Base-by-base conservation (phyloP, 768 basidiomycete species). In the Suillus lakei region DNA sequence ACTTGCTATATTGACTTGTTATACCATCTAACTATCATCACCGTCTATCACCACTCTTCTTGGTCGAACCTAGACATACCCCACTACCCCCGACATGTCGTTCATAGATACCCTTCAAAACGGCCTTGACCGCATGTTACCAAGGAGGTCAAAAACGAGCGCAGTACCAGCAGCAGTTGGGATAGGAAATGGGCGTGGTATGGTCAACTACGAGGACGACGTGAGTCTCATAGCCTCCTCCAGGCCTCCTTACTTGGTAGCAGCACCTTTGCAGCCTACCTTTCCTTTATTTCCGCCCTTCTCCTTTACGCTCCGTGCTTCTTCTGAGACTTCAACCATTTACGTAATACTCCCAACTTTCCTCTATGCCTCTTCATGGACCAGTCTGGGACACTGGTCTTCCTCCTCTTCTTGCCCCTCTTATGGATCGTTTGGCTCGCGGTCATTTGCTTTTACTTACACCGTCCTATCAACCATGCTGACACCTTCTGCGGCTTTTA, bases 401-500 rank as follows among this genome's bases (percentile, higher is more conserved):
- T 91, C 62, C 82, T 91, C 67, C 84, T 90, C 68, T 81, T 90
- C 73, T 76, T 91, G 30, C 91, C 90, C n/a, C 60, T 88, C 43
- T 74, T 88, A 65, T 91, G 84, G 84, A 78, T 86, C 54, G 66
- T 88, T 70, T 91, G 88, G 88, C 84, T 91, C 70, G 89, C 88
- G 89, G 91, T 92, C 74, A 69, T 77, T 48, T 68, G 48, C 55
- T 1, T 70, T 69, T 1, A 61, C 5, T 69, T 21, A 13, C 21
- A 10, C 13, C 32, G 15, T 71, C 65, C 75, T 55, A 32, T 38
- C 66, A 64, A 32, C 4, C 46, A 54, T 61, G 48, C 64, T 72
- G 67, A 72, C 70, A 53, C 70, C 64, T 65, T 44, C 56, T 69
- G 21, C 38, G 28, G 23, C 64, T 63, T 69, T 23, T 69, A 95